phyloP scores from a whole-genome alignment of 495 filamentous ascomycete species.

The Terfezia claveryi region DNA sequence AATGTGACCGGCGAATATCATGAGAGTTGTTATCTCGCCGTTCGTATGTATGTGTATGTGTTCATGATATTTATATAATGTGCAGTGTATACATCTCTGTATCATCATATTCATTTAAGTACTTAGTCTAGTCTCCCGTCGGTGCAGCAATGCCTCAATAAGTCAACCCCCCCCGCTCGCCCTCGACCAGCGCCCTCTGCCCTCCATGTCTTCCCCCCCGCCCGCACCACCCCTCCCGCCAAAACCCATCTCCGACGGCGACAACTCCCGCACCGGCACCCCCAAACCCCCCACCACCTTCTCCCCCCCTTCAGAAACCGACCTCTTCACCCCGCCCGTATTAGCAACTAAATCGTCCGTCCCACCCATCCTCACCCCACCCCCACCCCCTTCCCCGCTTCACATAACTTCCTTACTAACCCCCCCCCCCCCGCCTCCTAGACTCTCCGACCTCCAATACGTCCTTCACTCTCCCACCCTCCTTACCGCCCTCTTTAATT shows the following conservation, averaged over 20 bases:
- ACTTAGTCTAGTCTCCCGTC: too few species aligned
- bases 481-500: constrained; percentile 42
- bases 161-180: too few species aligned
- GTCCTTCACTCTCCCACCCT: constrained; percentile 37
- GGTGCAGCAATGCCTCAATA: too few species aligned
- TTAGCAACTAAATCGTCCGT: constrained; percentile 56
- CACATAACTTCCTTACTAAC: constrained; percentile 1
- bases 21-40: too few species aligned
- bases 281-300: constrained; percentile 9
- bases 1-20: too few species aligned
- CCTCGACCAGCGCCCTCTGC: too few species aligned
- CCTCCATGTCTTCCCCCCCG: background rate
- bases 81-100: too few species aligned
- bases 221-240: background rate
- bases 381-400: background rate
- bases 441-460: constrained; percentile 35
- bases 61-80: too few species aligned
- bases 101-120: too few species aligned
- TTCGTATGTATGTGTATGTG: too few species aligned
- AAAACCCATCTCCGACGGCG: background rate
- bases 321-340: constrained; percentile 41
- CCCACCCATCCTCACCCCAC: background rate
- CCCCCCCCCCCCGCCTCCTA: constrained; percentile 27
- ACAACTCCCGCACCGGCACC: background rate
- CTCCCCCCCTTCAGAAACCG: constrained; percentile 22